Conservation (phyloP, 164 flowering plant species). For the Aristolochia fimbriata region DNA sequence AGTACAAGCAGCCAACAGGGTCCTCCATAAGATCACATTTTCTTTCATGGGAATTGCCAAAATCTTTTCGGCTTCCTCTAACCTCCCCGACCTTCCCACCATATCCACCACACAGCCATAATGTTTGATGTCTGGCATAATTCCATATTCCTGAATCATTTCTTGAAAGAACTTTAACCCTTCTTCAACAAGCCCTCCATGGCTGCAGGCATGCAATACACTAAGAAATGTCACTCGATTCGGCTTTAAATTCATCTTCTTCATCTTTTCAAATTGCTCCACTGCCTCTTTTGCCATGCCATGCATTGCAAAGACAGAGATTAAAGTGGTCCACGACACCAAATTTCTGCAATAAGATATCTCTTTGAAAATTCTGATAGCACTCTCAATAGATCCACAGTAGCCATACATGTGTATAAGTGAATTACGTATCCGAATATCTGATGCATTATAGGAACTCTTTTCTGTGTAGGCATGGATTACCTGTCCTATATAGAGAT, state of each 20-base stretch:
- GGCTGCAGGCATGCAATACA: slow-evolving; percentile 22
- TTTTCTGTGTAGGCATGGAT: slow-evolving; percentile 12
- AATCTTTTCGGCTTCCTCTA: slow-evolving; percentile 19
- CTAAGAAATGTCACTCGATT: slow-evolving; percentile 19
- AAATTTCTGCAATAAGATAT: slow-evolving; percentile 9
- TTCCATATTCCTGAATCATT: slow-evolving; percentile 12
- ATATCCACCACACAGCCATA: slow-evolving; percentile 21
- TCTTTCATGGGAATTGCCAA: slow-evolving; percentile 11
- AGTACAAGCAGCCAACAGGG: slow-evolving; percentile 21
- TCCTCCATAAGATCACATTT: slow-evolving; percentile 19
- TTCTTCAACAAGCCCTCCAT: slow-evolving; percentile 20
- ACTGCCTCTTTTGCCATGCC: slow-evolving; percentile 17
- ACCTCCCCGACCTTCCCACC: slow-evolving; percentile 22
- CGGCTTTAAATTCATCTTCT: slow-evolving; percentile 11
- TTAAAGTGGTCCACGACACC: slow-evolving; percentile 21
- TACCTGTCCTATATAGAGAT: slow-evolving; percentile 7
- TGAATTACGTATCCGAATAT: slow-evolving; percentile 13
- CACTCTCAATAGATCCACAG: slow-evolving; percentile 30
- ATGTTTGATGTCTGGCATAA: slow-evolving; percentile 17
- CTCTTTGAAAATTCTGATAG: slow-evolving; percentile 11
- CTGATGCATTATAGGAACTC: slow-evolving; percentile 6
- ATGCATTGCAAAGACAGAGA: slow-evolving; percentile 16
- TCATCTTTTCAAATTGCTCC: slow-evolving; percentile 13
- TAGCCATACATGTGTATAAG: slow-evolving; percentile 38
- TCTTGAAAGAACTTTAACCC: slow-evolving; percentile 12